Conservation (phyloP, 2,329 filamentous ascomycete genomes). For the Talaromyces sp. region DNA sequence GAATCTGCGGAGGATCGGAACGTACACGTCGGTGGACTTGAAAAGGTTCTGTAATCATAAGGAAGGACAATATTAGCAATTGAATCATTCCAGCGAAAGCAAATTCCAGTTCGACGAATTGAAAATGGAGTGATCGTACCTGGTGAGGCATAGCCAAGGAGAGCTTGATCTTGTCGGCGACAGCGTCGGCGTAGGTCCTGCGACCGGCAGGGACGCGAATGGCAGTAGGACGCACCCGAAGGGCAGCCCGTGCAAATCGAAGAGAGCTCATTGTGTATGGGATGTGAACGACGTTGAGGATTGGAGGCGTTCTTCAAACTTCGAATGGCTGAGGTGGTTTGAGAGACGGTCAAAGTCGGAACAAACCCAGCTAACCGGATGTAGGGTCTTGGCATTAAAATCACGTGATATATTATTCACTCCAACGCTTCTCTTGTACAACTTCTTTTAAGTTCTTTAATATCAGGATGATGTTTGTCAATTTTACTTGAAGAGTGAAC, state of each 20-base stretch:
- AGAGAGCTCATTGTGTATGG: constrained; percentile 76
- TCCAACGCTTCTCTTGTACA: neutral
- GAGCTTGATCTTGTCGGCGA: constrained; percentile 95
- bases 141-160: constrained; percentile 96
- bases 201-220: constrained; percentile 74
- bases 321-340: constrained; percentile 18
- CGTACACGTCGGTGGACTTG: constrained; percentile 68
- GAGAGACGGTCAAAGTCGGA: constrained; percentile 22
- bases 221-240: constrained; percentile 75
- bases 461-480: neutral
- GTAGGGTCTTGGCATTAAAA: constrained; percentile 12
- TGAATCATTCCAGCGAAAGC: neutral
- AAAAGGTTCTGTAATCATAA: constrained; percentile 57
- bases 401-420: constrained; percentile 15
- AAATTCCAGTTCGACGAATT: neutral
- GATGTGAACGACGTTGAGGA: constrained; percentile 29
- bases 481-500: no score
- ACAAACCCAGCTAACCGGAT: constrained; percentile 16
- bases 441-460: neutral
- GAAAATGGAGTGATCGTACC: constrained; percentile 59
- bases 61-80: constrained; percentile 20
- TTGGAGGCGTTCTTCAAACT: constrained; percentile 14
- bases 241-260: constrained; percentile 84
- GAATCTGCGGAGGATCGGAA: constrained; percentile 23
- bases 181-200: constrained; percentile 86